Evolutionary conservation across 768 basidiomycete species (phyloP), one percentile per base, ranked within the genome.

Genomic region (Butyriboletus loyo): DNA sequence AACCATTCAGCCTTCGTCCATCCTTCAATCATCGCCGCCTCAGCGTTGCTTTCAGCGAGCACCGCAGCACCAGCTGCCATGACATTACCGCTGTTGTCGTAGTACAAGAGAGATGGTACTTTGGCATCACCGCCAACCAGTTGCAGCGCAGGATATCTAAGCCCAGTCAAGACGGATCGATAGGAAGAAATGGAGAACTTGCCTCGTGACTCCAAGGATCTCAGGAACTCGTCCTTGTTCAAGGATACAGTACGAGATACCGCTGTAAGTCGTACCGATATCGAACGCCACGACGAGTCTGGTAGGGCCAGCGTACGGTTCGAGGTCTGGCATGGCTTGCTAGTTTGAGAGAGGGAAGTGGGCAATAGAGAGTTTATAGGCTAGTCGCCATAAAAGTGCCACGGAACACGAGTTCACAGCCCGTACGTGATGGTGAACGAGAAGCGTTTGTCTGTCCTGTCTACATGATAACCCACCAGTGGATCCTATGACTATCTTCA

Each of bases 231-330:
- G 52, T 4, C 46, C 56, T 14, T 25, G 25, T 7, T 46, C 43
- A 2, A 57, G 53, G 28, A 65, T 47, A 21, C 58, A 58, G 35
- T 78, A 78, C 2, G 74, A 74, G 6, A 78, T 61, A 2, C 75
- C 77, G 39, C 76, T 78, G 49, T 55, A 77, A 0, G 76, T 79
- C 0, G 77, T 79, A 4, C n/a, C n/a, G n/a, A n/a, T n/a, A n/a
- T n/a, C n/a, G n/a, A n/a, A n/a, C n/a, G n/a, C n/a, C n/a, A n/a
- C 53, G 0, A 78, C 70, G 3, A 79, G 66, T 48, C 70, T 71
- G 6, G 39, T 34, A 27, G 49, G 21, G 1, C 58, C 58, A 14
- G 35, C 8, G 46, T 59, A 35, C 10, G 40, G 38, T 34, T 46
- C 49, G 9, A 27, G 41, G 27, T 22, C 14, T 6, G 15, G 31